Base-by-base conservation (phyloP, 441 rosid genomes). In the Melastoma candidum region DNA sequence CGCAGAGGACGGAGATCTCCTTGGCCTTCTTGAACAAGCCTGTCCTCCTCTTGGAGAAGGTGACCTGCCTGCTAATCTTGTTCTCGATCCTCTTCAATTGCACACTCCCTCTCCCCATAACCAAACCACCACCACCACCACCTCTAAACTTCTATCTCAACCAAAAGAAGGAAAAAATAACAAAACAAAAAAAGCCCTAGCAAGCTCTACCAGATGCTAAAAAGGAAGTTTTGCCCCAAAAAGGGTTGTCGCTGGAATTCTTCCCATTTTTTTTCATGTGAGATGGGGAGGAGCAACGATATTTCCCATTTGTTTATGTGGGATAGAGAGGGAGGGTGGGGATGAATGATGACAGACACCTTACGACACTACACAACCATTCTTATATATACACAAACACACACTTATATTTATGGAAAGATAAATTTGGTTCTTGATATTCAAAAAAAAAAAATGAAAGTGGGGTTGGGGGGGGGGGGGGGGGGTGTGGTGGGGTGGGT, bases 61-160 rank as follows among this genome's bases (percentile, higher is more conserved):
- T 92, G 22, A 88, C 98, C 59, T 92, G 98, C 50, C 98, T 66
- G 59, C 92, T 88, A 51, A 85, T 85, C 74, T 92, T 85, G 77
- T 92, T 88, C 80, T 92, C 98, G 77, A 92, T 88, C 81, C 84
- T 85, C 81, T 74, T 72, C 74, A 92, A 52, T 77, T 88, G 85
- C 77, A 92, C 97, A 76, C 97, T 84, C 63, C 98, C 98, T 48
- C 98, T 80, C 22, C 95, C 98, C 97, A 84, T 92, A 46, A 54
- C 25, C 4, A 8, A 1, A 6, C 46, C 12, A 27, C 2, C 3
- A 14, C 36, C 29, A 44, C 14, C 25, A 52, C 11, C 7, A 27
- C 41, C 27, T 51, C 56, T 25, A 7, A 49, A 29, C 46, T 47
- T n/a, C 4, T 10, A 45, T 27, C 1, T 46, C 2, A 55, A 17